Evolutionary conservation across 2,329 filamentous ascomycete species (phyloP), one percentile per base, ranked within the genome.

Genomic region (Graphiopsis chlorocephala): DNA sequence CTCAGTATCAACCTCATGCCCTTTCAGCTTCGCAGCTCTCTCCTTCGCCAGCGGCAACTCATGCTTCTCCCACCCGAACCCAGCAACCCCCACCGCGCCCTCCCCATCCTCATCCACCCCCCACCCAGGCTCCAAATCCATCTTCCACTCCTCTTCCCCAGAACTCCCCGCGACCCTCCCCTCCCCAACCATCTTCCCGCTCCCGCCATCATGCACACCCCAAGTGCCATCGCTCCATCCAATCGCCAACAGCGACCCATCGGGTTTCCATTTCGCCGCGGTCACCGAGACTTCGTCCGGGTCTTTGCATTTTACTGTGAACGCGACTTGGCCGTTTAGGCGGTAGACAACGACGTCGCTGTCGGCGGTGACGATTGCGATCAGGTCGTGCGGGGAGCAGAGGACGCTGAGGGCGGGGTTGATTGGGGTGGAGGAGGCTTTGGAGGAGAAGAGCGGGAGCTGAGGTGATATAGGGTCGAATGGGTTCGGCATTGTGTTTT

Each of bases 341-440:
- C 94, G 86, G 77, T 90, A 93, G 50, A 97, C 87, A 69, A 90
- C 84, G 20, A 97, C 81, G 58, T 88, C 87, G 87, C 87, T 66
- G 88, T 85, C 17, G 84, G 68, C 52, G n/a, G 84, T 86, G 14
- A 90, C 90, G 14, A 93, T 83, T 5, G 89, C 88, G n/a, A 90
- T 83, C 53, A 98, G 83, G 78, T 97, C 92, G 81, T 96, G 91
- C 10, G 88, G 90, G 17, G 93, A 92, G 77, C 92, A 96, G 77
- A 90, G 92, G 28, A 88, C 84, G 35, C 94, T 82, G 59, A 90
- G 84, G 55, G 82, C 80, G 38, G 82, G 79, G 42, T 85, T 82
- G 25, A 87, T 82, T 26, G 82, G 82, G 53, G 56, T 11, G 2
- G 62, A 59, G 8, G 60, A 55, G 31, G 15, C 20, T 45, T 55